These are phyloP conservation scores for Blastobotrys americana DNA, from an alignment of 805 yeast genomes.

Conservation along the genomic window DNA sequence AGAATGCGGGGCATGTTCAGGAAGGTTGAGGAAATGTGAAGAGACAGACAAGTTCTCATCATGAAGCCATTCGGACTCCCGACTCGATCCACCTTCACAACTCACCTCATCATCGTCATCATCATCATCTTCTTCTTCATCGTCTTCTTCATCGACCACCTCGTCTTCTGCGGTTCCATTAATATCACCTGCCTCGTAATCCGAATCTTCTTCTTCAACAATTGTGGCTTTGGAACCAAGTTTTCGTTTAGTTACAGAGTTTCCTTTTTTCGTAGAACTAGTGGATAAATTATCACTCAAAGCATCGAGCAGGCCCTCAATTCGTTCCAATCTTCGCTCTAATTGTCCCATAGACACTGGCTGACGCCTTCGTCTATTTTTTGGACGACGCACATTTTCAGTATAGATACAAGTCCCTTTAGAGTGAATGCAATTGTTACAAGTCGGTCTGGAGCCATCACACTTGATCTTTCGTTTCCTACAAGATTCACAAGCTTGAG, in stretches of 20 bases:
- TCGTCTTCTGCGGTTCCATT: not conserved
- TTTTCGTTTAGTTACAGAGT: not conserved
- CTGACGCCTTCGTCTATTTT: conserved; percentile 8
- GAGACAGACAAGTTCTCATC: conserved; percentile 10
- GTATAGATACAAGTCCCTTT: conserved; percentile 61
- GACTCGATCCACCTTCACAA: conserved; percentile 8
- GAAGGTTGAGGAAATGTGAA: conserved; percentile 6
- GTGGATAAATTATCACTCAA: no score
- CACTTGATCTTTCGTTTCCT: conserved; percentile 66
- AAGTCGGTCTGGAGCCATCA: conserved; percentile 57
- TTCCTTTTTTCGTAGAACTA: conserved; percentile 11
- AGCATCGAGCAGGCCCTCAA: conserved; percentile 23
- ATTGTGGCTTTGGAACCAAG: not conserved
- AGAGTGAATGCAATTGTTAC: conserved; percentile 70
- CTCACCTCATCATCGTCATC: conserved; percentile 5
- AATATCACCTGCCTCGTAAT: not conserved
- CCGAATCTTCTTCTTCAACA: not conserved
- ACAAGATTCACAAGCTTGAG: conserved; percentile 86
- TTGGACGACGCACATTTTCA: conserved; percentile 14
- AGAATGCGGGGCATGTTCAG: not conserved
- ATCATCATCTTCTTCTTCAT: conserved; percentile 3
- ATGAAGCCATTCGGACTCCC: conserved; percentile 11
- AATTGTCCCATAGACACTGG: conserved; percentile 10
- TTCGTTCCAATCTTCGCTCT: conserved; percentile 22
- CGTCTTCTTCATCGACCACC: not conserved